phyloP scores from a whole-genome alignment of 768 basidiomycete genomes.

The Mycena belliarum region DNA sequence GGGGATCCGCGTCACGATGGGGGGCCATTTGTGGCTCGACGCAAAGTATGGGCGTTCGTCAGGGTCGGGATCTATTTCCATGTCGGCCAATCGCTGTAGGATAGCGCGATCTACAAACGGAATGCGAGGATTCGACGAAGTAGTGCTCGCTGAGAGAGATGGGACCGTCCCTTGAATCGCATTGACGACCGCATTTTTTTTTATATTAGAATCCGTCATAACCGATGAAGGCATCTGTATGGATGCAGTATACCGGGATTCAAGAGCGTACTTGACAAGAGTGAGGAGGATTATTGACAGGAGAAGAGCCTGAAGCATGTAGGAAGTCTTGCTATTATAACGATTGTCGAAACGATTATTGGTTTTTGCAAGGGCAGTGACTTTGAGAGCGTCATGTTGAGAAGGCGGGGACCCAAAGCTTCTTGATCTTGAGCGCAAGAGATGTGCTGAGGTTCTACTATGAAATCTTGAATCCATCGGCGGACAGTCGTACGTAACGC shows the following conservation, averaged over 20 bases:
- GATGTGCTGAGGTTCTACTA: not conserved
- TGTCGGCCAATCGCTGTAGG: constrained; percentile 27
- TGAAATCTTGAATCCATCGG: not conserved
- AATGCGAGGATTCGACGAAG: constrained; percentile 1
- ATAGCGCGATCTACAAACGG: constrained; percentile 30
- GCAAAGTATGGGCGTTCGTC: constrained; percentile 18
- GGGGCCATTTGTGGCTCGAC: constrained; percentile 29
- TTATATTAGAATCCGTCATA: not conserved
- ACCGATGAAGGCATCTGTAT: not conserved
- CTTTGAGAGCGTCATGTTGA: not conserved
- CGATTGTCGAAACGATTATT: not conserved
- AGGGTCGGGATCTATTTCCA: constrained; percentile 23
- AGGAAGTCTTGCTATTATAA: not conserved
- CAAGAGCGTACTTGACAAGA: not conserved
- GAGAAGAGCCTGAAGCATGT: not conserved
- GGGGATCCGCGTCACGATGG: constrained; percentile 36
- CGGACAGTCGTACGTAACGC: no score
- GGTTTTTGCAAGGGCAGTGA: not conserved
- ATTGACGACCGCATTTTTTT: not conserved
- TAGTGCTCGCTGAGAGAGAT: not conserved
- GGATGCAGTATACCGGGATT: not conserved
- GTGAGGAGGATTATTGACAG: not conserved
- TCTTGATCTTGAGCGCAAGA: constrained; percentile 8
- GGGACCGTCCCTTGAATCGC: not conserved
- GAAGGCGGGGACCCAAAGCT: not conserved